Conservation (phyloP, 306 rosid genomes). For the Cyclanthera cordifolia region DNA sequence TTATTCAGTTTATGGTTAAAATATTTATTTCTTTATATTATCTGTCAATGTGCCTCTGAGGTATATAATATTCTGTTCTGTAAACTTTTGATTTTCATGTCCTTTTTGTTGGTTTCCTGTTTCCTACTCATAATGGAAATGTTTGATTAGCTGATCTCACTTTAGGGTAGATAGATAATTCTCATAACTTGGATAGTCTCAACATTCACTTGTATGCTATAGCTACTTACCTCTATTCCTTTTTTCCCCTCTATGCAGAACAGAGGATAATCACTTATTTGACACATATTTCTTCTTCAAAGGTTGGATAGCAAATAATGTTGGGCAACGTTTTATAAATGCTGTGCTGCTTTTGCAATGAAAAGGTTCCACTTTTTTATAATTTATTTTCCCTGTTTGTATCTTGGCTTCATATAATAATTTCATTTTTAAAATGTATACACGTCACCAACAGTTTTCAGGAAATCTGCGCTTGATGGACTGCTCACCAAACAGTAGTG, state of each 20-base stretch:
- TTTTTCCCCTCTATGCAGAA: neutral
- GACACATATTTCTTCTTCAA: neutral
- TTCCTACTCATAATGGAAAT: neutral
- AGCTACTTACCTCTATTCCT: neutral
- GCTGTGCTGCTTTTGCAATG: slow-evolving; percentile 28
- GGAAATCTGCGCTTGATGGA: slow-evolving; percentile 61
- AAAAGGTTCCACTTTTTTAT: slow-evolving; percentile 24
- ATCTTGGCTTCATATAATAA: neutral
- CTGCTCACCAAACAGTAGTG: slow-evolving; percentile 54
- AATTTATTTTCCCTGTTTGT: slow-evolving; percentile 1
- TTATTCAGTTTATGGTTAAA: neutral
- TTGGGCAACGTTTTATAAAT: slow-evolving; percentile 15
- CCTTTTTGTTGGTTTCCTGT: neutral
- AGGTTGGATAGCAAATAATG: slow-evolving; percentile 8
- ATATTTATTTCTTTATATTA: neutral
- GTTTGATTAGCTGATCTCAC: neutral
- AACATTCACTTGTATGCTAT: neutral
- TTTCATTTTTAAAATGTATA: too few relatives aligned
- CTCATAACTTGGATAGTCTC: neutral
- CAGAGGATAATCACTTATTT: neutral
- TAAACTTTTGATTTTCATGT: neutral
- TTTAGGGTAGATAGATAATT: neutral
- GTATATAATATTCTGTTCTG: neutral
- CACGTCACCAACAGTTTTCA: slow-evolving; percentile 35
- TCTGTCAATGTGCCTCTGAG: neutral